Evolutionary conservation across 108 stramenopile species (phyloP).

Genomic region (Discostella stelligeroides): DNA sequence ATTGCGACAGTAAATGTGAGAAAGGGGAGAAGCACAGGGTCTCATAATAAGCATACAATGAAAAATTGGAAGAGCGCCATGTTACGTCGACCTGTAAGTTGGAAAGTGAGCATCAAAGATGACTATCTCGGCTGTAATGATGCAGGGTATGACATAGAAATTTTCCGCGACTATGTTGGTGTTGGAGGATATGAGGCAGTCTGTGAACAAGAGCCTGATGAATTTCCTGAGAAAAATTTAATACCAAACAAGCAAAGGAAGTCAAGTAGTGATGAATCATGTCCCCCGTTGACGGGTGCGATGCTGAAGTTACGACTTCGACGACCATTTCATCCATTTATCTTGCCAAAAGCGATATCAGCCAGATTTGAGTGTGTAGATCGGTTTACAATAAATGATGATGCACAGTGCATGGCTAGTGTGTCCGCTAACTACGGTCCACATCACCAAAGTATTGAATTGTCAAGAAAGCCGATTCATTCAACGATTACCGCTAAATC

Average conservation of each 20-base stretch:
- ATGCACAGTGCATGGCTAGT: slow-evolving; percentile 27
- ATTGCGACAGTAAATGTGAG: slow-evolving; percentile 60
- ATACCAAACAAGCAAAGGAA: neutral
- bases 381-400: slow-evolving; percentile 1
- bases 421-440: slow-evolving; percentile 33
- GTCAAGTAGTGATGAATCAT: slow-evolving; percentile 4
- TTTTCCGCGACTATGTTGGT: slow-evolving; percentile 76
- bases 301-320: slow-evolving; percentile 41
- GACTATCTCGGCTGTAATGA: slow-evolving; percentile 67
- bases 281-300: slow-evolving; percentile 26
- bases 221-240: neutral
- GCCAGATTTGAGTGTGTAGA: slow-evolving; percentile 34
- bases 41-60: neutral
- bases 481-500: slow-evolving; percentile 24
- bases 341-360: slow-evolving; percentile 29
- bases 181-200: slow-evolving; percentile 13
- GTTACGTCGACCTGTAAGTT: slow-evolving; percentile 31
- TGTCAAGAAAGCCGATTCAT: slow-evolving; percentile 3
- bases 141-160: slow-evolving; percentile 73
- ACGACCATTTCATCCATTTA: slow-evolving; percentile 6
- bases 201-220: neutral
- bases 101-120: slow-evolving; percentile 47
- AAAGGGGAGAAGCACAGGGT: slow-evolving; percentile 58
- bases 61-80: slow-evolving; percentile 27
- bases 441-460: neutral